Conservation (phyloP, 768 basidiomycete species). For the Hypholoma sublateritium region DNA sequence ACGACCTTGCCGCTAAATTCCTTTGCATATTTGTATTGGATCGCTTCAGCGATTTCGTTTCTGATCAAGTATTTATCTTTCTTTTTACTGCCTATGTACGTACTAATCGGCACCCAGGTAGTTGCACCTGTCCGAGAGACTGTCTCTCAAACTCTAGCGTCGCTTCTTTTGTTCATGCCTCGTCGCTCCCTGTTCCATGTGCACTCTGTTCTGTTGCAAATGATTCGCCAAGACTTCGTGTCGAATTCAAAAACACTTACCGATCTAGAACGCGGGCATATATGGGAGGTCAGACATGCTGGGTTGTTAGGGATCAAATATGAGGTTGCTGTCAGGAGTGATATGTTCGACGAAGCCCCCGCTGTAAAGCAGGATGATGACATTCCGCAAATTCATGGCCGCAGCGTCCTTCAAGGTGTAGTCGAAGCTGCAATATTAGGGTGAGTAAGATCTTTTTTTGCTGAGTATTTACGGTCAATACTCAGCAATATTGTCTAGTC, state of each 20-base stretch:
- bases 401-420: constrained; percentile 70
- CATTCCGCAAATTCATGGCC: constrained; percentile 40
- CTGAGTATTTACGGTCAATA: constrained; percentile 1
- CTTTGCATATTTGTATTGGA: constrained; percentile 91
- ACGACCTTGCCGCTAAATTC: constrained; percentile 80
- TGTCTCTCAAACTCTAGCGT: constrained; percentile 90
- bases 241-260: constrained; percentile 30
- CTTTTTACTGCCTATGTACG: not conserved
- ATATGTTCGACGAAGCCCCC: constrained; percentile 59
- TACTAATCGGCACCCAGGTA: constrained; percentile 41
- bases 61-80: constrained; percentile 72
- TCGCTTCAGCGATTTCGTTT: constrained; percentile 97
- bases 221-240: constrained; percentile 89
- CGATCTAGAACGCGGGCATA: constrained; percentile 53
- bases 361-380: constrained; percentile 36
- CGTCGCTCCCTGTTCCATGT: constrained; percentile 76
- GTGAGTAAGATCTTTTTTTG: constrained; percentile 42
- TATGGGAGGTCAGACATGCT: constrained; percentile 99
- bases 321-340: constrained; percentile 90
- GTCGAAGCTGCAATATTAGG: constrained; percentile 91
- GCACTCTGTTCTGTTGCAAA: constrained; percentile 80
- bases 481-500: constrained; percentile 40
- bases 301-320: constrained; percentile 97
- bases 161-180: constrained; percentile 87
- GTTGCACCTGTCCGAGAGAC: constrained; percentile 97